Evolutionary conservation across 2,329 filamentous ascomycete species (phyloP), one percentile per base, ranked within the genome.

Genomic region (Cryphonectria radicalis): DNA sequence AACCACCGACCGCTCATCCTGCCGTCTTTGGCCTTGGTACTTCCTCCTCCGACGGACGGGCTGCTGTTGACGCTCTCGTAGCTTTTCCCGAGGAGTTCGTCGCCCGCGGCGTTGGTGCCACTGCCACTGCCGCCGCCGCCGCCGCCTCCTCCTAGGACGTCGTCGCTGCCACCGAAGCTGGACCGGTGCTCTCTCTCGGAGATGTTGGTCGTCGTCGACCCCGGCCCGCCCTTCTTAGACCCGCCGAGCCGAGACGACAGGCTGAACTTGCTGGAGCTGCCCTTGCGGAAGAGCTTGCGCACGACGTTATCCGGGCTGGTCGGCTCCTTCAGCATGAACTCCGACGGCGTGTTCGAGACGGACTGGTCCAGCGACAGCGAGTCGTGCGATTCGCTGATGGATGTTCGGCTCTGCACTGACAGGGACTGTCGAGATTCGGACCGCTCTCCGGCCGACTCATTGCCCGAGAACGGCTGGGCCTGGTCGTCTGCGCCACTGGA

Each of bases 201-300:
- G 50, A 82, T 77, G 71, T 88, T 89, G 75, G 88, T 86, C 65
- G 84, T 84, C 22, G 85, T 83, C 77, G 87, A 90, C 64, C 87
- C 85, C 7, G 86, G 82, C 3, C 86, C 86, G 25, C 59, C 66
- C 63, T 73, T 73, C 76, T 89, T 91, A 75, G 89, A 91, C 67
- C 84, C 83, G 78, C 83, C 73, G 78, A 87, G 76, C 71, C 87
- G 79, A 65, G 88, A 88, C 17, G 89, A 85, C 72, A 91, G 82
- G 78, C 88, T 88, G 78, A 91, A 91, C 80, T 91, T 91, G 79
- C 88, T 86, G 8, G 88, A 89, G 78, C 88, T 90, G 66, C 89
- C 88, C 80, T 91, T 91, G 43, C 89, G 87, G 70, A 91, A 86
- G 65, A 91, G 82, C 77, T 90, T 88, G 77, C 86, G 82, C 74